These are phyloP conservation scores for Eucommia ulmoides DNA, from an alignment of 257 asterid genomes.

Conservation along the genomic window DNA sequence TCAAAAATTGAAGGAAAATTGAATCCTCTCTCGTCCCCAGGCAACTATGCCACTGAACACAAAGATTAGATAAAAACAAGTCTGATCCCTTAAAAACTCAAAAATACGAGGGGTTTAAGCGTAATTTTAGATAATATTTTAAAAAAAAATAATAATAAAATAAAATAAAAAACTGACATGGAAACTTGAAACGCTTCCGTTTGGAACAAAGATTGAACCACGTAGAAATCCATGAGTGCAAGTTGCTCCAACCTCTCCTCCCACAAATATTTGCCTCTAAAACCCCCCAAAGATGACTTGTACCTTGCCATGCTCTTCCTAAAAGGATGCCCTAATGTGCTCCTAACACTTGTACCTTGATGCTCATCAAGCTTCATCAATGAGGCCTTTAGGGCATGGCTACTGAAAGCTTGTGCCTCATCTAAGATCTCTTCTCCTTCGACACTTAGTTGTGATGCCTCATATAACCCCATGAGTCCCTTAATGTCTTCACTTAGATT, in stretches of 20 bases:
- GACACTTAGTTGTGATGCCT: conserved; percentile 9
- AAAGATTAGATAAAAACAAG: too few relatives aligned
- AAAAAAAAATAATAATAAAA: too few relatives aligned
- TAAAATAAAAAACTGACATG: conserved; percentile 12
- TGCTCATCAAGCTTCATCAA: not conserved
- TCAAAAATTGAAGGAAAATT: too few relatives aligned
- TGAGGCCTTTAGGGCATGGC: conserved; percentile 4
- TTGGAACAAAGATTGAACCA: conserved; percentile 12
- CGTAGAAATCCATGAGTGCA: conserved; percentile 12
- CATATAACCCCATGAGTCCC: conserved; percentile 9
- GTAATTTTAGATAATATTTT: too few relatives aligned
- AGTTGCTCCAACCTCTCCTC: conserved; percentile 20
- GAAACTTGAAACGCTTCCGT: conserved; percentile 23
- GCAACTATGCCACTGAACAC: too few relatives aligned
- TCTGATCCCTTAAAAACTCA: not conserved
- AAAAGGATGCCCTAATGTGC: conserved; percentile 26
- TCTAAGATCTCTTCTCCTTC: conserved; percentile 6
- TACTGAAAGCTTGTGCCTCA: conserved; percentile 20
- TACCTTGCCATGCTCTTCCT: conserved; percentile 25
- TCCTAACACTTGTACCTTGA: conserved; percentile 4
- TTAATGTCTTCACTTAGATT: not conserved
- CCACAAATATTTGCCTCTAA: conserved; percentile 9
- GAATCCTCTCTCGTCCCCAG: too few relatives aligned
- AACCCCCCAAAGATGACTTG: conserved; percentile 2
- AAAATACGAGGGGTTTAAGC: too few relatives aligned